Evolutionary conservation across 2,329 filamentous ascomycete genomes (phyloP), one percentile per base, ranked within the genome.

Genomic region (Sporothrix inflata): DNA sequence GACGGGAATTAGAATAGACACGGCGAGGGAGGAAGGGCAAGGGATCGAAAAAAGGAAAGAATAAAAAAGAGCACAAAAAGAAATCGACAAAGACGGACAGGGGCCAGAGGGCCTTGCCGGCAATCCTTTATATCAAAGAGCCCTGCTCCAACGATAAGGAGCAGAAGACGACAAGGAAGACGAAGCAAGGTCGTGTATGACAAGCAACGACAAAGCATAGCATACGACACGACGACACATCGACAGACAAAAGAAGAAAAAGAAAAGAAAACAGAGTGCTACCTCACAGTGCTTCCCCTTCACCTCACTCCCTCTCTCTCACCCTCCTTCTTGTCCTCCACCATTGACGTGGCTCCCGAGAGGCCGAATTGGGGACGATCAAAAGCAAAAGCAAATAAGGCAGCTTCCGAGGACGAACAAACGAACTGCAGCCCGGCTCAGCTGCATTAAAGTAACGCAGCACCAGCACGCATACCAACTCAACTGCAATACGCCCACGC

Each of bases 41-140:
- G 12, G 12, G 42, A 47, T 11, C 42, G 5, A 4, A 21, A 24
- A 19, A 40, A 7, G 42, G 8, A 40, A 60, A 47, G 61, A 16
- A 71, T 9, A 30, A 34, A 49, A 60, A 34, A 12, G 19, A 12
- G 24, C 24, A n/a, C 51, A 24, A 42, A 61, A 67, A 60, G 45
- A 67, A 55, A 51, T 6, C 19, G 57, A 65, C 8, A 30, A 69
- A 24, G 27, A 16, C 24, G 65, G n/a, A 63, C 21, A 63, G 21
- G 61, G 30, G 11, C 53, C 71, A 63, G 68, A 47, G 70, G 45
- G 30, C 34, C 45, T 69, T 55, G 67, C 30, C 69, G 57, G 53
- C 38, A 63, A 51, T 66, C 63, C 49, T 72, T 73, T 74, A 72
- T 72, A 74, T 69, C 49, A 66, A 69, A 45, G 63, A 60, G 63